These are phyloP conservation scores for Zymoseptoria passerinii DNA, from an alignment of 2,329 filamentous ascomycete genomes.

Conservation along the genomic window DNA sequence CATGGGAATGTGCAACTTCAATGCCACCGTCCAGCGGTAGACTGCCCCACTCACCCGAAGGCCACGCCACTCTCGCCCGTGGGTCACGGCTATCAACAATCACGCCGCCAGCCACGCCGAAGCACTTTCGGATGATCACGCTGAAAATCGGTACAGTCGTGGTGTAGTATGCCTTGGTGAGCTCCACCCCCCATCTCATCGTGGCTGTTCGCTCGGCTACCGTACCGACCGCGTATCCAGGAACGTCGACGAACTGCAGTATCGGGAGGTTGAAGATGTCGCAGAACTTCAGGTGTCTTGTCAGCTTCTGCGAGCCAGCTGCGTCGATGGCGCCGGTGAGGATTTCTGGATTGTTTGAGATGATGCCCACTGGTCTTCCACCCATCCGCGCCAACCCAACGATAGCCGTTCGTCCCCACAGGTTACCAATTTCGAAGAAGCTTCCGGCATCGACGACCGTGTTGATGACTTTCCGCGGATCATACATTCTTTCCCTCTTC, in stretches of 20 bases:
- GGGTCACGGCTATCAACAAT: slow-evolving; percentile 58
- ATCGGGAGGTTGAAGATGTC: slow-evolving; percentile 59
- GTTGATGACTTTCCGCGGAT: slow-evolving; percentile 49
- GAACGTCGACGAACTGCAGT: slow-evolving; percentile 56
- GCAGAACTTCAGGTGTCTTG: slow-evolving; percentile 52
- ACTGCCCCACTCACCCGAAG: slow-evolving; percentile 54
- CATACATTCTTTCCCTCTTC: slow-evolving; percentile 52
- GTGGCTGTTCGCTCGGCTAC: slow-evolving; percentile 54
- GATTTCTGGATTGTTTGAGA: slow-evolving; percentile 54
- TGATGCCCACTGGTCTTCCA: slow-evolving; percentile 51
- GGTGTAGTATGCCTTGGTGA: slow-evolving; percentile 54
- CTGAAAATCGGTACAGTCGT: slow-evolving; percentile 56
- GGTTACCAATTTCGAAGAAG: slow-evolving; percentile 56
- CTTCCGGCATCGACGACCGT: slow-evolving; percentile 48
- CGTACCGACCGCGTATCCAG: slow-evolving; percentile 56
- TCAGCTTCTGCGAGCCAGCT: slow-evolving; percentile 52
- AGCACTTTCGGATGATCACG: slow-evolving; percentile 53
- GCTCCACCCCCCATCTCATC: slow-evolving; percentile 56
- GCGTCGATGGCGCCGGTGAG: slow-evolving; percentile 55
- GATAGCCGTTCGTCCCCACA: slow-evolving; percentile 56
- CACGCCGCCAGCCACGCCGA: slow-evolving; percentile 56
- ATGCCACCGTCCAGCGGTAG: slow-evolving; percentile 57
- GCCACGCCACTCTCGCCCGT: slow-evolving; percentile 55
- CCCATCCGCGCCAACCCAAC: slow-evolving; percentile 51
- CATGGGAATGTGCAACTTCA: slow-evolving; percentile 54